A percentile compares a stretch with the other conserved stretches of the same genome.
Evolutionary conservation across 257 asterid species (phyloP).

Genomic region (Nicotiana paniculata): DNA sequence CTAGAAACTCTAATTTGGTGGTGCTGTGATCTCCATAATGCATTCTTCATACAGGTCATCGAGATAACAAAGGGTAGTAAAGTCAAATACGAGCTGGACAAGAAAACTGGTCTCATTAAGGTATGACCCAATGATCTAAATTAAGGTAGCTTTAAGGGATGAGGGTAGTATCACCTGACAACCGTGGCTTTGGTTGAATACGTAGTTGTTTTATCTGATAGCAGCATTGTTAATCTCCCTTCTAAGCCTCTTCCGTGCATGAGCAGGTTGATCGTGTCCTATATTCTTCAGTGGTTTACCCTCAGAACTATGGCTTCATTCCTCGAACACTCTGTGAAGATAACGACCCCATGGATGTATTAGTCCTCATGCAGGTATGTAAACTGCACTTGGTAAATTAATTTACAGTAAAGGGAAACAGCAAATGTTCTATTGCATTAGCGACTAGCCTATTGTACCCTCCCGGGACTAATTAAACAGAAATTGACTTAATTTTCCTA

Average conservation of each 20-base stretch:
- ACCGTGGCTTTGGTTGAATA: background rate
- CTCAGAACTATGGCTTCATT: conserved; percentile 95
- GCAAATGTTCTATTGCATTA: background rate
- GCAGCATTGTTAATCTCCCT: background rate
- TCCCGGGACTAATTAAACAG: background rate
- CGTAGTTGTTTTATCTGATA: background rate
- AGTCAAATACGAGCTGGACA: conserved; percentile 95
- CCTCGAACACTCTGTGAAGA: conserved; percentile 95
- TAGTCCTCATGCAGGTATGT: conserved; percentile 89
- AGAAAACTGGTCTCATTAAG: conserved; percentile 93
- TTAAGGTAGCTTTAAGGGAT: background rate
- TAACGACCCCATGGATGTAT: conserved; percentile 91
- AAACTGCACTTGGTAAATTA: background rate
- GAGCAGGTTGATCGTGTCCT: conserved; percentile 80
- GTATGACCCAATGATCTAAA: conserved; percentile 15
- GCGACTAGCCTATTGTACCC: background rate
- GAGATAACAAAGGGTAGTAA: conserved; percentile 96
- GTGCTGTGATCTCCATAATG: background rate
- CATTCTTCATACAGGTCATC: conserved; percentile 49
- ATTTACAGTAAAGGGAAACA: background rate
- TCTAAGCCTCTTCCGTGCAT: background rate
- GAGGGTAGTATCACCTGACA: background rate
- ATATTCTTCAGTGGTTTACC: conserved; percentile 92
- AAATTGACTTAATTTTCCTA: background rate
- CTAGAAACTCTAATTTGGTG: background rate